Conservation (phyloP, 768 basidiomycete genomes). For the Stropharia rugosoannulata region DNA sequence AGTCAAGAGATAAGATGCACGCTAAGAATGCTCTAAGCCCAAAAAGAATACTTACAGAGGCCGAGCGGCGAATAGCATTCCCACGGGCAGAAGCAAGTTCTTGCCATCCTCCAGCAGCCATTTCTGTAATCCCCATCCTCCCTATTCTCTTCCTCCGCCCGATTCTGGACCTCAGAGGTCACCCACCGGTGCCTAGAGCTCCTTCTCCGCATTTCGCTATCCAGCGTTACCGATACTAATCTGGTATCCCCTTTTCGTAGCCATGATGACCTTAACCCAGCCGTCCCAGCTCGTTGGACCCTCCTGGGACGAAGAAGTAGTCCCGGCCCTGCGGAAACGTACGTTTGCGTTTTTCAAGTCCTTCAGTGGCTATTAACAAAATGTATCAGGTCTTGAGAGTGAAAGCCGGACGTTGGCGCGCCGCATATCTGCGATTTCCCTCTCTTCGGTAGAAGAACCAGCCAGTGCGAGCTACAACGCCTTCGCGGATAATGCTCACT, state of each 20-base stretch:
- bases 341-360: conserved; percentile 26
- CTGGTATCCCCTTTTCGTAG: background rate
- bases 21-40: background rate
- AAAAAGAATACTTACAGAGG: background rate
- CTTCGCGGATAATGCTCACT: conserved; percentile 10
- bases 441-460: conserved; percentile 17
- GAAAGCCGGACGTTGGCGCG: conserved; percentile 68
- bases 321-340: conserved; percentile 81
- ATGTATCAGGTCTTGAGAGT: conserved; percentile 64
- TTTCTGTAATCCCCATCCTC: background rate
- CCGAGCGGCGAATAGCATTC: background rate
- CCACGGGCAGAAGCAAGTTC: background rate
- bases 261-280: conserved; percentile 42
- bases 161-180: conserved; percentile 1
- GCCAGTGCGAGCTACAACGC: conserved; percentile 20
- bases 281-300: conserved; percentile 43
- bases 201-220: background rate
- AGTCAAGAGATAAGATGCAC: background rate
- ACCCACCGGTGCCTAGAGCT: background rate
- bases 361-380: background rate
- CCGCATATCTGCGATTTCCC: conserved; percentile 30
- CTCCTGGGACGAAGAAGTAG: conserved; percentile 82
- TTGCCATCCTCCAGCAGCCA: conserved; percentile 6
- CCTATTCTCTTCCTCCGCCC: background rate
- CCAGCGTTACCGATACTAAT: background rate